Conservation (phyloP, 2,329 filamentous ascomycete species). For the Hypomyces perniciosus region DNA sequence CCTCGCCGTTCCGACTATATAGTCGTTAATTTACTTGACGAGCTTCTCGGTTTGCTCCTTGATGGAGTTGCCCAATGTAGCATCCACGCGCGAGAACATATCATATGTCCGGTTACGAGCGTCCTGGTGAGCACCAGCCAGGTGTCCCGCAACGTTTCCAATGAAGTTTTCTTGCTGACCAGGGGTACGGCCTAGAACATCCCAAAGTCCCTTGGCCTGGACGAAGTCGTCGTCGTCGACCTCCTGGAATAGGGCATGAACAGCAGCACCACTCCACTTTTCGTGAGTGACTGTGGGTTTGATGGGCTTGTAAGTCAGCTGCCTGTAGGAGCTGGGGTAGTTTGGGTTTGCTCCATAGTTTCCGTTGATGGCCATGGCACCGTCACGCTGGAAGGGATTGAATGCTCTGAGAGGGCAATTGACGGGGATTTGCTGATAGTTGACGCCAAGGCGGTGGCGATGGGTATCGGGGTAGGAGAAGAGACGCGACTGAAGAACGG, state of each 20-base stretch:
- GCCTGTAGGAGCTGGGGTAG: slow-evolving; percentile 47
- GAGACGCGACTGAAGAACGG: slow-evolving; percentile 54
- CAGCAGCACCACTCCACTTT: slow-evolving; percentile 41
- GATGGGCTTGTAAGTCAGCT: slow-evolving; percentile 37
- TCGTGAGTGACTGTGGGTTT: slow-evolving; percentile 39
- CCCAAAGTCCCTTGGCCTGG: slow-evolving; percentile 44
- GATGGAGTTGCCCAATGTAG: slow-evolving; percentile 46
- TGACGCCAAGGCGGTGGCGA: slow-evolving; percentile 56
- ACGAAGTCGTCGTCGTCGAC: slow-evolving; percentile 45
- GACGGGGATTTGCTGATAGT: slow-evolving; percentile 60
- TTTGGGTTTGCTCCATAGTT: slow-evolving; percentile 57
- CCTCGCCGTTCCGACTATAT: not conserved
- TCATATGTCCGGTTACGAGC: slow-evolving; percentile 54
- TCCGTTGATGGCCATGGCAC: slow-evolving; percentile 61
- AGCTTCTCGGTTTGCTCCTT: slow-evolving; percentile 46
- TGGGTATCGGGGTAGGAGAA: slow-evolving; percentile 59
- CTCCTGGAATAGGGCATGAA: slow-evolving; percentile 38
- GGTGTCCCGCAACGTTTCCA: slow-evolving; percentile 51
- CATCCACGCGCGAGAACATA: slow-evolving; percentile 54
- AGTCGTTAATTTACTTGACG: slow-evolving; percentile 16
- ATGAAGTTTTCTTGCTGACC: slow-evolving; percentile 59
- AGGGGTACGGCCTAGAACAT: slow-evolving; percentile 38
- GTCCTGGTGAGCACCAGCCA: slow-evolving; percentile 46
- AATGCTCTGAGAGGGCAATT: slow-evolving; percentile 51
- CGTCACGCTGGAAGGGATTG: slow-evolving; percentile 69